These are phyloP conservation scores for Kazachstania psychrophila DNA, from an alignment of 805 yeast species.

Conservation along the genomic window DNA sequence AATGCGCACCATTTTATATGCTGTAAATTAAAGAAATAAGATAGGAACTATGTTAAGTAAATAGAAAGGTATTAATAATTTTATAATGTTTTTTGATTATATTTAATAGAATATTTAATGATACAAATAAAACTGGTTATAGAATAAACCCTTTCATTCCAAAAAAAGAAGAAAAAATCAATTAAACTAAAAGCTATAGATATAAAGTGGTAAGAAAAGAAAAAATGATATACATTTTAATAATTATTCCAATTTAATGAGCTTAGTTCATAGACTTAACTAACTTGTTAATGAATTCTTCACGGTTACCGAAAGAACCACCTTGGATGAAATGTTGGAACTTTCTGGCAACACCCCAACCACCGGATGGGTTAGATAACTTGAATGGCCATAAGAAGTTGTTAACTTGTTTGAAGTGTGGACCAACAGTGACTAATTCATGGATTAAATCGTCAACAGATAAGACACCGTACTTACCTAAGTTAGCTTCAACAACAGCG, in stretches of 20 bases:
- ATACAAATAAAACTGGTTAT: slow-evolving; percentile 1
- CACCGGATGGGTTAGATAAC: slow-evolving; percentile 94
- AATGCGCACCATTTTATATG: too few species aligned
- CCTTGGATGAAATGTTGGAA: slow-evolving; percentile 96
- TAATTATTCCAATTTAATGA: slow-evolving; percentile 8
- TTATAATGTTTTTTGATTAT: background rate
- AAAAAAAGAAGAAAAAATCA: slow-evolving; percentile 1
- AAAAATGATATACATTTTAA: background rate
- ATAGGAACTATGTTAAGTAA: too few species aligned
- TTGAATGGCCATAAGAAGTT: slow-evolving; percentile 98
- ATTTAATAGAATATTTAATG: slow-evolving; percentile 3
- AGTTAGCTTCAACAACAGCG: slow-evolving; percentile 74
- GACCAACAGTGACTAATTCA: slow-evolving; percentile 94
- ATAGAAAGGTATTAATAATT: background rate
- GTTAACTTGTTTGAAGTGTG: slow-evolving; percentile 97
- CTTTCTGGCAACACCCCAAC: slow-evolving; percentile 95
- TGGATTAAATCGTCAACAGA: slow-evolving; percentile 91
- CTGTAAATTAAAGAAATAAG: too few species aligned
- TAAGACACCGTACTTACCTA: slow-evolving; percentile 88
- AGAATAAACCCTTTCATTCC: background rate
- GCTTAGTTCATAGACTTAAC: slow-evolving; percentile 86
- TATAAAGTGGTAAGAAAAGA: slow-evolving; percentile 1
- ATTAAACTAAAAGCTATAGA: slow-evolving; percentile 2
- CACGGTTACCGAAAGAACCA: slow-evolving; percentile 98
- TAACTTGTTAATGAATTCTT: slow-evolving; percentile 88